phyloP scores from a whole-genome alignment of 2,329 filamentous ascomycete genomes.

The Fusarium annulatum region DNA sequence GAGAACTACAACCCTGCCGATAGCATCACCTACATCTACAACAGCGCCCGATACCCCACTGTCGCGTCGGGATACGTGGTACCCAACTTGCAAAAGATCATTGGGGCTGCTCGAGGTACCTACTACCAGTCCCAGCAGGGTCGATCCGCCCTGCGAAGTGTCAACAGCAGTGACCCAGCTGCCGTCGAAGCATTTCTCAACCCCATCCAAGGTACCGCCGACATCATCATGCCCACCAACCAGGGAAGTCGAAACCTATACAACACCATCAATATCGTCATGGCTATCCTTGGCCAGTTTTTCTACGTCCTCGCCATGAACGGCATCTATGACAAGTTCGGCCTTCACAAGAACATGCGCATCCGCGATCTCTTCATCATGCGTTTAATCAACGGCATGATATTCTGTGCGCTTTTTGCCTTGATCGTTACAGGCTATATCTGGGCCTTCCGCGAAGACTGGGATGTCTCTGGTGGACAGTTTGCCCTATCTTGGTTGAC shows the following conservation, averaged over 20 bases:
- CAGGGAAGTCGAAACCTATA: slow-evolving; percentile 50
- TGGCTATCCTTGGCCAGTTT: slow-evolving; percentile 50
- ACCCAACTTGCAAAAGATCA: slow-evolving; percentile 45
- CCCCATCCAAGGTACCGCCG: slow-evolving; percentile 46
- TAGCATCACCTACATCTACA: slow-evolving; percentile 51
- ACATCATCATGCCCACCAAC: slow-evolving; percentile 48
- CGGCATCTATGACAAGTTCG: slow-evolving; percentile 36
- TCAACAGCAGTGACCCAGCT: slow-evolving; percentile 40
- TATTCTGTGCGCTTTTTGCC: slow-evolving; percentile 51
- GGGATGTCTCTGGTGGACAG: slow-evolving; percentile 50
- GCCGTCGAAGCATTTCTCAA: slow-evolving; percentile 49
- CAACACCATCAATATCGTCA: slow-evolving; percentile 55
- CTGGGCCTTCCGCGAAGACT: slow-evolving; percentile 58
- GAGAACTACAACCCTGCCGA: slow-evolving; percentile 48
- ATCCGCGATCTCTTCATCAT: slow-evolving; percentile 43
- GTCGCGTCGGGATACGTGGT: slow-evolving; percentile 45
- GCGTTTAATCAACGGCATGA: slow-evolving; percentile 43
- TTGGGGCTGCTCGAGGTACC: slow-evolving; percentile 39
- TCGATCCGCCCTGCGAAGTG: slow-evolving; percentile 27
- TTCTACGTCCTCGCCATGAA: slow-evolving; percentile 46
- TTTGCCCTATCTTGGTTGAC: slow-evolving; percentile 46
- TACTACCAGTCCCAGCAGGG: slow-evolving; percentile 44
- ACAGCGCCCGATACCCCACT: slow-evolving; percentile 51
- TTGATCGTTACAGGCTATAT: slow-evolving; percentile 54
- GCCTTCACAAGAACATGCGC: slow-evolving; percentile 26